Base-by-base conservation (phyloP, 139 green algal species). In the Chlamydomonas applanata region DNA sequence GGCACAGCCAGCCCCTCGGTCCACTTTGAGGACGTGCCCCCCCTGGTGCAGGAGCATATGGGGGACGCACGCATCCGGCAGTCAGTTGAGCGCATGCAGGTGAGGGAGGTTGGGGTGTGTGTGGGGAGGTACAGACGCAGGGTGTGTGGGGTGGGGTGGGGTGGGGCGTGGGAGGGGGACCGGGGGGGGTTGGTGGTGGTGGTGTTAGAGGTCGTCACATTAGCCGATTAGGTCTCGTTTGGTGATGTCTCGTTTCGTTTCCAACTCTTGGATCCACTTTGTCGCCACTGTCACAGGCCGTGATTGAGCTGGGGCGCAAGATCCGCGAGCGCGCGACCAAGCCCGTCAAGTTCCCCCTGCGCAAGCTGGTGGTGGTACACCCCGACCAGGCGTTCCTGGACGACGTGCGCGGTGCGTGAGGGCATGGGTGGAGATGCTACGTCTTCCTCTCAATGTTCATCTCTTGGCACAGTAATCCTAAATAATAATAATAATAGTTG, bases 1-100 rank as follows among this genome's bases (percentile, higher is more conserved):
- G 80, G 40, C 40, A 49, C 40, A 24, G 29, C 53, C 32, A 32
- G 40, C 36, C 74, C 19, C 90, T 89, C 75, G 13, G 87, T 99
- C 44, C 95, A 99, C 85, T 98, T 88, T 64, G 95, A 87, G 62
- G 81, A 89, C 75, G 92, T 98, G 79, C 95, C 95, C 0, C 27
- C 71, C 4, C 46, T 66, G 13, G 34, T 63, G 71, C 73, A 62
- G 2, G 76, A 75, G 40, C 83, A 89, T 32, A 54, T 30, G 32
- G 77, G 83, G 1, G 79, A 82, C 44, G 70, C 44, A 27, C 81
- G 84, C 67, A 92, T 98, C 60, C 82, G 96, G 81, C 61, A 71
- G 29, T 92, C 81, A 45, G 94, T 99, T 46, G 84, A 82, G 14
- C 86, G 93, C 60, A 99, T 99, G 95, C 89, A 89, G 70, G 69